Conservation (phyloP, 192 early-diverging fungal species). For the Coemansia sp. region DNA sequence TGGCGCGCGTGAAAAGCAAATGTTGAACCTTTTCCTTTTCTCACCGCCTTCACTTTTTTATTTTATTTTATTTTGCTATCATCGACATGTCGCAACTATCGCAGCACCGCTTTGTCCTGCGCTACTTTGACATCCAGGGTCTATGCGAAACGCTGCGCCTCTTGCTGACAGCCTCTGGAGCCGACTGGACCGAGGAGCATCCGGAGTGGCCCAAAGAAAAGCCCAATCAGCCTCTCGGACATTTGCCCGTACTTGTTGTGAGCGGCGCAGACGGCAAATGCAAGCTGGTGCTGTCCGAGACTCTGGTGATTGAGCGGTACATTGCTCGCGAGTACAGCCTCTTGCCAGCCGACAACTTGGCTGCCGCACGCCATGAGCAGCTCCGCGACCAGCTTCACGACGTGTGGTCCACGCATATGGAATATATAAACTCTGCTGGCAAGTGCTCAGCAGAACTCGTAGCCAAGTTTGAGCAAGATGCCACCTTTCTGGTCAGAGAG, state of each 20-base stretch:
- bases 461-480: constrained; percentile 4
- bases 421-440: not conserved
- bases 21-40: too few species aligned
- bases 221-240: constrained; percentile 33
- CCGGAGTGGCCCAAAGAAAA: constrained; percentile 41
- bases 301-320: constrained; percentile 58
- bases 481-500: not conserved
- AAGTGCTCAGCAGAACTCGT: not conserved
- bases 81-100: not conserved
- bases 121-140: constrained; percentile 34
- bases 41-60: too few species aligned
- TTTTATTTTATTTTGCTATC: too few species aligned
- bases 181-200: constrained; percentile 37
- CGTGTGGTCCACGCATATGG: constrained; percentile 5
- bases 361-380: constrained; percentile 33
- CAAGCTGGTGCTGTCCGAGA: constrained; percentile 44
- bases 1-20: too few species aligned
- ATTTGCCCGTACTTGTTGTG: constrained; percentile 38
- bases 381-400: constrained; percentile 18
- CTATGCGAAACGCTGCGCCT: constrained; percentile 28
- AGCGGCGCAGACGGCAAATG: constrained; percentile 12
- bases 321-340: constrained; percentile 55
- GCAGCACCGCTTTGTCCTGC: constrained; percentile 21
- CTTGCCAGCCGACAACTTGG: constrained; percentile 24
- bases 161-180: constrained; percentile 45